phyloP scores from a whole-genome alignment of 257 asterid species.

The Pogostemon cablin region DNA sequence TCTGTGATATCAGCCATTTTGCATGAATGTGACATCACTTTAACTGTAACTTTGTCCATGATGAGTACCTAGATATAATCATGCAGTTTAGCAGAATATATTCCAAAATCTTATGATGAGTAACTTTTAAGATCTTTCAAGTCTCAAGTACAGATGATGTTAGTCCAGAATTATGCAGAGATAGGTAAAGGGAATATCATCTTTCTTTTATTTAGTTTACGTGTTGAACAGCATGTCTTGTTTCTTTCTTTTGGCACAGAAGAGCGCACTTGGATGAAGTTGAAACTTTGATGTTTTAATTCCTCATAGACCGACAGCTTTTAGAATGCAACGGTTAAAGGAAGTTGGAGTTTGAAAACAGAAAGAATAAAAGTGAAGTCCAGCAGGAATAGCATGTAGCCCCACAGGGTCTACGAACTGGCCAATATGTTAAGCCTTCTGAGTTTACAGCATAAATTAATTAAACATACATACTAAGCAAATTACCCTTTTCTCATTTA shows the following conservation, averaged over 20 bases:
- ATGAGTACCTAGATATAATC: constrained; percentile 75
- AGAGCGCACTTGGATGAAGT: too few species aligned
- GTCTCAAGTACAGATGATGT: constrained; percentile 2
- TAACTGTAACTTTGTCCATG: constrained; percentile 97
- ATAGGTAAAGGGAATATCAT: not conserved
- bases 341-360: too few species aligned
- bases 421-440: too few species aligned
- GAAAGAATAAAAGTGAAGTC: too few species aligned
- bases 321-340: too few species aligned
- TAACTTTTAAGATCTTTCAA: constrained; percentile 5
- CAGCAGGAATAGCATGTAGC: too few species aligned
- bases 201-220: not conserved
- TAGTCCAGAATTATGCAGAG: constrained; percentile 2
- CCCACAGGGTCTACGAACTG: too few species aligned
- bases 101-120: not conserved
- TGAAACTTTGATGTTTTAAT: too few species aligned
- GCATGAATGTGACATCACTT: constrained; percentile 92
- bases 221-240: not conserved
- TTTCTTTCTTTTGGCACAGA: not conserved
- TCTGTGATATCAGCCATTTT: constrained; percentile 98
- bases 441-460: not conserved
- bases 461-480: not conserved
- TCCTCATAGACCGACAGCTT: too few species aligned
- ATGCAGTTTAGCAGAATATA: not conserved
- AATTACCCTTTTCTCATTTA: not conserved